Evolutionary conservation across 768 basidiomycete species (phyloP), one percentile per base, ranked within the genome.

Genomic region (Gyrodon lividus): DNA sequence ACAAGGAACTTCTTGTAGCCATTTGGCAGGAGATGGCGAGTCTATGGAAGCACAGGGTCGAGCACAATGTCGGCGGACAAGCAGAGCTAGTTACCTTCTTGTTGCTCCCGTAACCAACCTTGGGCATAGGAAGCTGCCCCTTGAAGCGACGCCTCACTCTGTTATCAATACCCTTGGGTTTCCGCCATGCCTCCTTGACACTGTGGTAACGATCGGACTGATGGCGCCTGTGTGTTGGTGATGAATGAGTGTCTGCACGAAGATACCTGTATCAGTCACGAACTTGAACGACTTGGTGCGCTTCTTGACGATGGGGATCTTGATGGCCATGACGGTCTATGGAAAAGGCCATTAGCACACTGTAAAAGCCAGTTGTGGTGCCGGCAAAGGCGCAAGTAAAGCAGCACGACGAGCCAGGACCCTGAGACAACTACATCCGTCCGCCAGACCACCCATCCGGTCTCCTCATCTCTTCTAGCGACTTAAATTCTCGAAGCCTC

Each of bases 111-210:
- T 88, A 90, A 61, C 86, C 82, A 55, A 84, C 84, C 77, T 84
- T 95, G 69, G 95, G 95, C 96, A 98, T 98, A 59, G 93, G 81
- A 51, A 83, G 81, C 72, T 96, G 93, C 49, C 96, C 96, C 80
- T 93, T 97, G 81, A 92, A 93, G 66, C 90, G 86, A 62, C 91
- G 84, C 71, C 93, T 81, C 65, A 97, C 95, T 67, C 95, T 86
- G 86, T 98, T 98, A 72, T 98, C 96, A 65, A 98, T 98, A 92
- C 96, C 97, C 86, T 98, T 99, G 62, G 97, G 97, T 80, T 99
- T 99, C 73, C 97, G 83, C 97, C 97, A 99, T 80, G 91, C 80
- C 79, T 97, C 94, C 82, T 96, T 96, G 62, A 98, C 94, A 60
- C 88, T 77, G 72, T 91, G 84, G 80, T 97, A 98, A 69, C 96